Conservation (phyloP, 306 rosid genomes). For the Fragaria iinumae region DNA sequence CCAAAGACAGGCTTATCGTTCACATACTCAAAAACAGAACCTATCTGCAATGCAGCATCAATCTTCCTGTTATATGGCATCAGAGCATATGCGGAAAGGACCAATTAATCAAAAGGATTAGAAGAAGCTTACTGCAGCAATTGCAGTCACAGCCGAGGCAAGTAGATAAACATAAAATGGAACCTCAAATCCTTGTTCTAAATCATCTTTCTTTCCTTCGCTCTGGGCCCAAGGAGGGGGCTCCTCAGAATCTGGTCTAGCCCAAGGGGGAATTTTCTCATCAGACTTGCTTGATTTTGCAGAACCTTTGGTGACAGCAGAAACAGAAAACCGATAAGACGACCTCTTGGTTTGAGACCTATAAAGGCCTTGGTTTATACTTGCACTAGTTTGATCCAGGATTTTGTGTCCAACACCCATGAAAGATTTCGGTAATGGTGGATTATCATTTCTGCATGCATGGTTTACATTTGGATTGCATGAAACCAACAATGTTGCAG, state of each 20-base stretch:
- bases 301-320: conserved; percentile 70
- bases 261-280: conserved; percentile 81
- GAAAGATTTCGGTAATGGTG: conserved; percentile 19
- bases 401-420: conserved; percentile 26
- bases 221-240: conserved; percentile 92
- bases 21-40: conserved; percentile 87
- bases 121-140: conserved; percentile 76
- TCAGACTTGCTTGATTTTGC: conserved; percentile 77
- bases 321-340: conserved; percentile 32
- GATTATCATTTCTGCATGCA: conserved; percentile 18
- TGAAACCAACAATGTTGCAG: conserved; percentile 27
- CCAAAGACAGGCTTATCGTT: conserved; percentile 88
- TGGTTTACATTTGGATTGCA: conserved; percentile 29
- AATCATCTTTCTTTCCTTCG: conserved; percentile 38
- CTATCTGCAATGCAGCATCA: conserved; percentile 50
- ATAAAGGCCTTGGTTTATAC: conserved; percentile 1
- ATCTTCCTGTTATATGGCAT: neutral
- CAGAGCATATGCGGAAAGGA: neutral
- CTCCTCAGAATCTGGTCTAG: conserved; percentile 76
- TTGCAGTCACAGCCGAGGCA: conserved; percentile 85
- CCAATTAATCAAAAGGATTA: neutral
- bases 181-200: conserved; percentile 44
- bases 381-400: conserved; percentile 15
- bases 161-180: conserved; percentile 73
- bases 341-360: conserved; percentile 12